A percentile compares a stretch with the other conserved stretches of the same genome.
Evolutionary conservation across 2,329 filamentous ascomycete species (phyloP).

Genomic region (Talaromyces amestolkiae): DNA sequence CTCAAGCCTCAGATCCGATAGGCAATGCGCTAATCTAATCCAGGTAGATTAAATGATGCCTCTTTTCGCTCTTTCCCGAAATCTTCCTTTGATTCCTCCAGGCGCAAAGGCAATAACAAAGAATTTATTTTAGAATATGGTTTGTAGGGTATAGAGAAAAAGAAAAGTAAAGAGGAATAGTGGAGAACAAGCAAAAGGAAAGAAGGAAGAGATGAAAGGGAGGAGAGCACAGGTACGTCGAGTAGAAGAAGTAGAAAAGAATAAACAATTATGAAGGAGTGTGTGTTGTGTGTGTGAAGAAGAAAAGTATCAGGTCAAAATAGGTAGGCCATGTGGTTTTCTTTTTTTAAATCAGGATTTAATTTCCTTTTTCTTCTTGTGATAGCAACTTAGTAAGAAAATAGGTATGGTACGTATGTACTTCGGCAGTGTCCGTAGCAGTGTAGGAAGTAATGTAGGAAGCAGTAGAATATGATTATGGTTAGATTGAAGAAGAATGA

Average conservation of each 20-base stretch:
- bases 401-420: slow-evolving; percentile 5
- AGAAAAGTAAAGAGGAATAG: neutral
- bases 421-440: slow-evolving; percentile 5
- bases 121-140: slow-evolving; percentile 11
- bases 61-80: neutral
- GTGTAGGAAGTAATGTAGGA: neutral
- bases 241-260: slow-evolving; percentile 7
- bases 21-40: slow-evolving; percentile 8
- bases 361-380: slow-evolving; percentile 6
- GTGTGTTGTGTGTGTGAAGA: neutral
- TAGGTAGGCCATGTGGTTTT: slow-evolving; percentile 16
- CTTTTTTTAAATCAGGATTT: slow-evolving; percentile 9
- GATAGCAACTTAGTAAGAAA: slow-evolving; percentile 5
- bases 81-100: slow-evolving; percentile 1
- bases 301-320: slow-evolving; percentile 3
- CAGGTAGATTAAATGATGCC: neutral
- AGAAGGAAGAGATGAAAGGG: neutral
- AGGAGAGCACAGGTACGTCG: slow-evolving; percentile 6
- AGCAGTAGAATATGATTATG: slow-evolving; percentile 3
- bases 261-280: slow-evolving; percentile 5
- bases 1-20: neutral
- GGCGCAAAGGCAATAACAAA: slow-evolving; percentile 5
- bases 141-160: neutral
- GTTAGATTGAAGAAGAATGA: slow-evolving; percentile 10
- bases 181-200: neutral